These are phyloP conservation scores for Tubosaeta sp. DNA, from an alignment of 768 basidiomycete genomes.

Conservation along the genomic window DNA sequence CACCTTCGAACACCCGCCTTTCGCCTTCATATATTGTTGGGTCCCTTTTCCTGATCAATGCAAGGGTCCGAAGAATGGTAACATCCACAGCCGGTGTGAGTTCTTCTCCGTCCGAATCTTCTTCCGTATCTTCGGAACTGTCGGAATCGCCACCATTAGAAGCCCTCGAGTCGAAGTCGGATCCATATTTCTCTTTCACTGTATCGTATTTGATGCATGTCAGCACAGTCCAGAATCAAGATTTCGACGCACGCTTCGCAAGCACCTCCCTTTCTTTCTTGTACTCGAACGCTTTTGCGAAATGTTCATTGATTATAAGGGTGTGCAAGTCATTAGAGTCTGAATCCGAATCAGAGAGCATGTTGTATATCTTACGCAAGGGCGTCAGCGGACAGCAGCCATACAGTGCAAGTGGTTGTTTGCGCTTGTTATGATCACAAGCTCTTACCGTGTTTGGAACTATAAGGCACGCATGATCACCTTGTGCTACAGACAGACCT, in stretches of 20 bases:
- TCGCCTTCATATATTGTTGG: constrained; percentile 76
- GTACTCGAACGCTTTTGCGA: constrained; percentile 77
- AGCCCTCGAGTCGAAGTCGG: constrained; percentile 40
- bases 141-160: constrained; percentile 35
- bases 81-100: constrained; percentile 91
- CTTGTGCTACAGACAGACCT: no score
- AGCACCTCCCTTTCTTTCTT: constrained; percentile 86
- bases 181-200: constrained; percentile 90
- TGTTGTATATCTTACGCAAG: constrained; percentile 20
- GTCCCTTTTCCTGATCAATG: constrained; percentile 76
- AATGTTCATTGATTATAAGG: constrained; percentile 70
- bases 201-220: no score
- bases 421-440: constrained; percentile 17
- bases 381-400: no score
- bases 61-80: constrained; percentile 88
- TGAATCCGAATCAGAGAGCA: constrained; percentile 50
- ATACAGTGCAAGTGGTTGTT: constrained; percentile 19
- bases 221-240: no score
- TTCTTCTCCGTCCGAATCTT: constrained; percentile 94
- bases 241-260: constrained; percentile 53
- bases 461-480: no score
- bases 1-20: constrained; percentile 78
- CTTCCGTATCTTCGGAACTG: constrained; percentile 73
- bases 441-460: constrained; percentile 2
- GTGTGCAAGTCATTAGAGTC: constrained; percentile 42